Conservation (phyloP, 441 rosid species). For the Melastoma candidum region DNA sequence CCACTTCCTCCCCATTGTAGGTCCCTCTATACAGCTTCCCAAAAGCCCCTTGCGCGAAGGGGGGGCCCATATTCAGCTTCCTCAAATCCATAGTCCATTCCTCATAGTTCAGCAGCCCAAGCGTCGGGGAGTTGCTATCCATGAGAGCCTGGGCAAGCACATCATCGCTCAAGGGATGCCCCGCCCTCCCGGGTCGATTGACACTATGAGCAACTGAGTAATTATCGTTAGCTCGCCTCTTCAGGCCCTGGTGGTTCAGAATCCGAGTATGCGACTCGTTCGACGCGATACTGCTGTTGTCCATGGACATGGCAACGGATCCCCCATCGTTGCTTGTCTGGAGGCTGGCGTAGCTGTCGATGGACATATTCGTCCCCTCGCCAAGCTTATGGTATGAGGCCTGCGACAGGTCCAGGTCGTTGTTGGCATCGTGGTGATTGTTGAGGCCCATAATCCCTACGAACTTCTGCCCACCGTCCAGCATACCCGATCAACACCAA, state of each 20-base stretch:
- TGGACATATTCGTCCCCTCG: conserved; percentile 88
- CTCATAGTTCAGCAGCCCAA: conserved; percentile 58
- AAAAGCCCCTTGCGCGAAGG: conserved; percentile 97
- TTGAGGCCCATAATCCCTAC: conserved; percentile 13
- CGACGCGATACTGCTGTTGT: conserved; percentile 81
- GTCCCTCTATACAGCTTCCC: conserved; percentile 92
- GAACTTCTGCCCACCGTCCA: conserved; percentile 14
- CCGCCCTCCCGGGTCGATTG: conserved; percentile 53
- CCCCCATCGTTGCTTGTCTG: conserved; percentile 83
- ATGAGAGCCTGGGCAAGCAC: conserved; percentile 75
- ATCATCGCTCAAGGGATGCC: conserved; percentile 72
- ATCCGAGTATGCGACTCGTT: conserved; percentile 79
- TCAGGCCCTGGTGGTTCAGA: conserved; percentile 71
- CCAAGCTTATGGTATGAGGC: conserved; percentile 75
- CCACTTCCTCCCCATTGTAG: conserved; percentile 86
- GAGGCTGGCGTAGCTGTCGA: conserved; percentile 44
- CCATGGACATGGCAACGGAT: conserved; percentile 86
- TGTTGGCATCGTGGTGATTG: conserved; percentile 14
- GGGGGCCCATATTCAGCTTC: conserved; percentile 78
- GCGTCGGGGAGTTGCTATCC: conserved; percentile 55
- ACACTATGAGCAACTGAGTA: conserved; percentile 67
- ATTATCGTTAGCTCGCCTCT: conserved; percentile 40
- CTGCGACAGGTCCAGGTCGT: conserved; percentile 71
- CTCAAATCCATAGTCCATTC: conserved; percentile 91
- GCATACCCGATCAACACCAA: conserved; percentile 3